A percentile compares a stretch with the other conserved stretches of the same genome.
Evolutionary conservation across 2,329 filamentous ascomycete genomes (phyloP).

Genomic region (Thielaviopsis euricoi): DNA sequence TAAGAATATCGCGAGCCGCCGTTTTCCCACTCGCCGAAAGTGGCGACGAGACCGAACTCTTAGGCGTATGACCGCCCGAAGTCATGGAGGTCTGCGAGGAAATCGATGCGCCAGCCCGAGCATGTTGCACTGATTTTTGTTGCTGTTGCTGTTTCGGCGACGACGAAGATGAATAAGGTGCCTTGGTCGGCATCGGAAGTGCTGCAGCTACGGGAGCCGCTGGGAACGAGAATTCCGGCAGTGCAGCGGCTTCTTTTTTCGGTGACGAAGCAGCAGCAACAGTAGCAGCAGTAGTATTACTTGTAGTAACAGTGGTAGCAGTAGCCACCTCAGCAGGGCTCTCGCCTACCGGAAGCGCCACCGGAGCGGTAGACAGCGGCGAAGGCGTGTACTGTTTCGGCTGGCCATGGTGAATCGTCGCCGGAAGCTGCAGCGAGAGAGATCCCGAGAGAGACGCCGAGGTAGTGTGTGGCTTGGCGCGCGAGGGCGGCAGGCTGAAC

Average conservation of each 20-base stretch:
- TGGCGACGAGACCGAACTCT: background rate
- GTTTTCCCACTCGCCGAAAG: background rate
- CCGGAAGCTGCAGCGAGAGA: conserved; percentile 1
- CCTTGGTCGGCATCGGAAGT: background rate
- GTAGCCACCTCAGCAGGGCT: background rate
- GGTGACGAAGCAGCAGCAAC: background rate
- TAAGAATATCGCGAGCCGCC: background rate
- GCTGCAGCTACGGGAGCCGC: background rate
- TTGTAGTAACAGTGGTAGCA: background rate
- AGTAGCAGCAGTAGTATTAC: background rate
- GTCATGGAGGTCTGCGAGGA: background rate
- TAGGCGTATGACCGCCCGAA: background rate
- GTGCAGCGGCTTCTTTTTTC: background rate
- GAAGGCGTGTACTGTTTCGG: conserved; percentile 8
- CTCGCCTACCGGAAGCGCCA: background rate
- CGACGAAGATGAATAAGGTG: background rate
- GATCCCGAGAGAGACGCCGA: conserved; percentile 2
- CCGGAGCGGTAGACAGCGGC: conserved; percentile 5
- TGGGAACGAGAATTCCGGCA: conserved; percentile 1
- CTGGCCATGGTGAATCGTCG: background rate
- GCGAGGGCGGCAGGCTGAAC: background rate
- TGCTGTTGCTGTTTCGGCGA: background rate
- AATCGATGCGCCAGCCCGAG: background rate
- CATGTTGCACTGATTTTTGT: background rate
- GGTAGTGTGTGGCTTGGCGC: background rate